phyloP scores from a whole-genome alignment of 768 basidiomycete genomes.

The Boletus pseudopeckii region DNA sequence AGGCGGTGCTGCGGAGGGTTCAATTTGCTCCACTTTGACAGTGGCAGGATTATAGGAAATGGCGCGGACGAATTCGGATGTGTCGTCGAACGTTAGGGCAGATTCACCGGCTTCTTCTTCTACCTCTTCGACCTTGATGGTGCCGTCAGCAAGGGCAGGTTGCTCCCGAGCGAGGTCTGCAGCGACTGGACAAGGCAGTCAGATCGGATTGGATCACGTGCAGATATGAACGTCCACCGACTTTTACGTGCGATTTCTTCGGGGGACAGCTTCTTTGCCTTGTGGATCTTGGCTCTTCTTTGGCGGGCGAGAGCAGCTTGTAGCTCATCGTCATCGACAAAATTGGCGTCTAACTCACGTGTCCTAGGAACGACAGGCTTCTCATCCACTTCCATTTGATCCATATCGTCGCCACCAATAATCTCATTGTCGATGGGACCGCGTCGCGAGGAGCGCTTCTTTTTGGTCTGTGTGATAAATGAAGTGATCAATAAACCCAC shows the following conservation, averaged over 20 bases:
- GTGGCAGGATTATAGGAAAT: conserved; percentile 64
- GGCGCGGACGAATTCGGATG: conserved; percentile 91
- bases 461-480: conserved; percentile 71
- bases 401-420: conserved; percentile 11
- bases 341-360: conserved; percentile 79
- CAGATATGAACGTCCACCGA: conserved; percentile 34
- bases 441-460: conserved; percentile 78
- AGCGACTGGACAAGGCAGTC: conserved; percentile 47
- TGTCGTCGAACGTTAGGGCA: conserved; percentile 90
- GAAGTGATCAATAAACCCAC: neutral
- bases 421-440: conserved; percentile 42
- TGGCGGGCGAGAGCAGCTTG: conserved; percentile 89
- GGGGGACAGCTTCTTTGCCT: conserved; percentile 69
- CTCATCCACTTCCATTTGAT: conserved; percentile 77
- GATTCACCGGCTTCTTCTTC: conserved; percentile 36
- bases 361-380: conserved; percentile 64
- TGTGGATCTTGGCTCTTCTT: conserved; percentile 76
- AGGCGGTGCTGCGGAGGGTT: conserved; percentile 27
- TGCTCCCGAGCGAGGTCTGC: conserved; percentile 57
- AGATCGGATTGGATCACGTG: neutral
- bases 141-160: conserved; percentile 35
- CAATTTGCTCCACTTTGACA: conserved; percentile 48
- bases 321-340: conserved; percentile 97
- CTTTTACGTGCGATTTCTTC: conserved; percentile 81
- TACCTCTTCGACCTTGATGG: conserved; percentile 46